A percentile compares a stretch with the other conserved stretches of the same genome.
These are phyloP conservation scores for Cephaloascus albidus DNA, from an alignment of 805 yeast species.

Conservation along the genomic window DNA sequence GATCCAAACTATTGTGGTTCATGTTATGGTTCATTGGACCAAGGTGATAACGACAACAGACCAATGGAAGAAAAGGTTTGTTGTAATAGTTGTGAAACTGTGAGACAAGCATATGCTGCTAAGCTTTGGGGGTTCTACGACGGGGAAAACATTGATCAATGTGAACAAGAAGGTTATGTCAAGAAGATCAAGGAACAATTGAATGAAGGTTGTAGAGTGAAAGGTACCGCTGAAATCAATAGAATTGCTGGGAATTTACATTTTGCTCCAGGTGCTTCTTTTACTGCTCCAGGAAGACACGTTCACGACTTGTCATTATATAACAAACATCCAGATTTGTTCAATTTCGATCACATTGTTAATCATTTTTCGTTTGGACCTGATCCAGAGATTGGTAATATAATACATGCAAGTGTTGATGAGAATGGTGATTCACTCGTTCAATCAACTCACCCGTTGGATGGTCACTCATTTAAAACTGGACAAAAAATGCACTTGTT, in stretches of 20 bases:
- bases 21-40: constrained; percentile 79
- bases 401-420: constrained; percentile 2
- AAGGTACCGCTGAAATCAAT: constrained; percentile 71
- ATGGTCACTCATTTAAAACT: constrained; percentile 31
- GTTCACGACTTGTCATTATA: constrained; percentile 79
- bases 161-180: constrained; percentile 85
- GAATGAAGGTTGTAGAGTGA: constrained; percentile 80
- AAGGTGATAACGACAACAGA: constrained; percentile 17
- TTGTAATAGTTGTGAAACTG: constrained; percentile 82
- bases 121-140: constrained; percentile 85
- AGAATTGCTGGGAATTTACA: constrained; percentile 87
- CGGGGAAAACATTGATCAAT: constrained; percentile 80
- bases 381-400: constrained; percentile 18
- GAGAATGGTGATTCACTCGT: constrained; percentile 15
- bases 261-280: constrained; percentile 90
- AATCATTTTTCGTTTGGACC: constrained; percentile 81
- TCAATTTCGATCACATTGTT: constrained; percentile 70
- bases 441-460: constrained; percentile 57
- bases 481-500: constrained; percentile 52
- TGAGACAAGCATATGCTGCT: constrained; percentile 67
- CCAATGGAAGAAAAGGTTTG: constrained; percentile 38
- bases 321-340: constrained; percentile 40
- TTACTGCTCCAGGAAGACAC: constrained; percentile 51
- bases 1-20: constrained; percentile 63
- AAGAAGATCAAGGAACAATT: constrained; percentile 46